phyloP scores from a whole-genome alignment of 2,329 filamentous ascomycete species.

The Aspergillus unguis region DNA sequence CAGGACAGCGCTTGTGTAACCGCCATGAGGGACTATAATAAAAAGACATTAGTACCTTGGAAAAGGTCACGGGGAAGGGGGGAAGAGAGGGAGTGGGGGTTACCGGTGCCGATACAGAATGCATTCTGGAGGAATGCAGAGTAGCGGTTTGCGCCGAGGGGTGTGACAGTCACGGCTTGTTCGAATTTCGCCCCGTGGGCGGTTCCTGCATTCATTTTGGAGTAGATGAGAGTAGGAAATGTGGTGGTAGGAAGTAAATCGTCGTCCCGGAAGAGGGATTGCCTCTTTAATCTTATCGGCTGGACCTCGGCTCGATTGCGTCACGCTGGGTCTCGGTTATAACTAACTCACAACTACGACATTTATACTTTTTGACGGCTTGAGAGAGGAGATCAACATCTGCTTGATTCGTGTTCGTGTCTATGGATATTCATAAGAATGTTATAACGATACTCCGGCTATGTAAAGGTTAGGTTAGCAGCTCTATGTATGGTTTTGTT shows the following conservation, averaged over 20 bases:
- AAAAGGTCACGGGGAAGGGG: neutral
- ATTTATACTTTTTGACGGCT: no score
- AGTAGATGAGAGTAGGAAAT: neutral
- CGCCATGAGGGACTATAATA: slow-evolving; percentile 65
- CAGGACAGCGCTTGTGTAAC: slow-evolving; percentile 63
- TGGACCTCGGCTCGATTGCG: slow-evolving; percentile 8
- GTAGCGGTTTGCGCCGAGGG: slow-evolving; percentile 55
- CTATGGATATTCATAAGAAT: neutral
- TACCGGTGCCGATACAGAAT: slow-evolving; percentile 66
- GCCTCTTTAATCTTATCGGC: slow-evolving; percentile 5
- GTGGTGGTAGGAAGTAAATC: neutral
- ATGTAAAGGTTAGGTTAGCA: no score
- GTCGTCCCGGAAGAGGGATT: neutral
- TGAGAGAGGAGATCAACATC: neutral
- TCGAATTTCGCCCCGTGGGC: slow-evolving; percentile 32
- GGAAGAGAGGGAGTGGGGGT: neutral
- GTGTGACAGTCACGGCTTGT: slow-evolving; percentile 37
- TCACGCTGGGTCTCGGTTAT: neutral
- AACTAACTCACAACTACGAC: no score
- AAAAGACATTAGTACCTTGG: slow-evolving; percentile 8
- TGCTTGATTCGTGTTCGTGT: neutral
- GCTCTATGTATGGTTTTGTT: neutral
- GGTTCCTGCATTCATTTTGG: slow-evolving; percentile 8
- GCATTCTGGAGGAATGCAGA: slow-evolving; percentile 53
- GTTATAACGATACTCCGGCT: neutral